These are phyloP conservation scores for Arthrinium puccinioides DNA, from an alignment of 2,329 filamentous ascomycete species.

Conservation along the genomic window DNA sequence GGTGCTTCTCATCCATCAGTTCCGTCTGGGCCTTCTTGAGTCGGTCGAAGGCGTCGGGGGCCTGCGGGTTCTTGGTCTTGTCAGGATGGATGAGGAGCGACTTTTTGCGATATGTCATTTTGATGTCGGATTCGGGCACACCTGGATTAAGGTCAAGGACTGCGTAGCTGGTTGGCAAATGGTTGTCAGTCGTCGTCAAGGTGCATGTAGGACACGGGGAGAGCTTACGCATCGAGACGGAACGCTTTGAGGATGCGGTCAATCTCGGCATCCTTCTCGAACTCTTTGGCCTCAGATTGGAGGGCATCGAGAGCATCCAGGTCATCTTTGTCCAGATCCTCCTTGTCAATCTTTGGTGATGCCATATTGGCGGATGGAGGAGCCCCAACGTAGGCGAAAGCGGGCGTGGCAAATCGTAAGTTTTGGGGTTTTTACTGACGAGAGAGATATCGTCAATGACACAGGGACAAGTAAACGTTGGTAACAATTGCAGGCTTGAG, in stretches of 20 bases:
- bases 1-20: slow-evolving; percentile 90
- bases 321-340: slow-evolving; percentile 43
- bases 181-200: neutral
- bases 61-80: slow-evolving; percentile 85
- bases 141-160: slow-evolving; percentile 94
- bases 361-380: too few species aligned
- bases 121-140: slow-evolving; percentile 93
- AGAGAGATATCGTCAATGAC: too few species aligned
- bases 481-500: too few species aligned
- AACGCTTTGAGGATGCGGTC: slow-evolving; percentile 91
- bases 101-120: slow-evolving; percentile 87
- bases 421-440: too few species aligned
- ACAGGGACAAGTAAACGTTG: too few species aligned
- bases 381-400: too few species aligned
- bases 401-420: too few species aligned
- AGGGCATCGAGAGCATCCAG: slow-evolving; percentile 73
- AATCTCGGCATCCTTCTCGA: slow-evolving; percentile 93
- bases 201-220: neutral
- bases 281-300: slow-evolving; percentile 80
- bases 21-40: slow-evolving; percentile 90
- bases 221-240: slow-evolving; percentile 47
- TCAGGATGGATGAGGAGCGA: slow-evolving; percentile 99
- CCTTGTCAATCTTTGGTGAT: too few species aligned
- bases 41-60: slow-evolving; percentile 92
- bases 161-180: slow-evolving; percentile 50